Conservation (phyloP, 1,139 yeast genomes). For the Lodderomyces parapsilosis region DNA sequence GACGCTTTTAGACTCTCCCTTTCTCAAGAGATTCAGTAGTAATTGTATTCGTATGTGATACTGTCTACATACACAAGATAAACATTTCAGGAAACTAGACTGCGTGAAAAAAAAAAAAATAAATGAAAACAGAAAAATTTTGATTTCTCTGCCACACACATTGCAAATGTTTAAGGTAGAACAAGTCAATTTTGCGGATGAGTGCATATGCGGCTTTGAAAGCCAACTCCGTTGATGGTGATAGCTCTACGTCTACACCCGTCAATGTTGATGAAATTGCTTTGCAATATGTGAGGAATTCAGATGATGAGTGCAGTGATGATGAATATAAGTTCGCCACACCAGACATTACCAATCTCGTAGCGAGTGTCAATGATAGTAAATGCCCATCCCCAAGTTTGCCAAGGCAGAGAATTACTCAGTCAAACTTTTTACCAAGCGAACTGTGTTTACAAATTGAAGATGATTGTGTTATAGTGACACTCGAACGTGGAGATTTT, state of each 20-base stretch:
- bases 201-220: constrained; percentile 56
- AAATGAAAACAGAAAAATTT: not conserved
- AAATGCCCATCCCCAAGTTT: constrained; percentile 7
- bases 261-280: constrained; percentile 16
- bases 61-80: too few relatives aligned
- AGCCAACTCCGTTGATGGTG: not conserved
- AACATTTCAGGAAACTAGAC: too few relatives aligned
- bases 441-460: constrained; percentile 35
- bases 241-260: not conserved
- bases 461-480: constrained; percentile 34
- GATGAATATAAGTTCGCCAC: constrained; percentile 17
- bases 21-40: too few relatives aligned
- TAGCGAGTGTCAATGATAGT: not conserved
- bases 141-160: not conserved
- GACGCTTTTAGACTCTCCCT: too few relatives aligned
- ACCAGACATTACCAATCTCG: not conserved
- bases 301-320: constrained; percentile 13
- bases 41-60: too few relatives aligned
- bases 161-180: not conserved
- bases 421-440: constrained; percentile 33
- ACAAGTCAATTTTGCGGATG: constrained; percentile 20
- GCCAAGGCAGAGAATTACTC: constrained; percentile 11
- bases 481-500: constrained; percentile 46
- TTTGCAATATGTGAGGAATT: constrained; percentile 1
- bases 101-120: not conserved